Base-by-base conservation (phyloP, 306 rosid genomes). In the Rosa lucieae region DNA sequence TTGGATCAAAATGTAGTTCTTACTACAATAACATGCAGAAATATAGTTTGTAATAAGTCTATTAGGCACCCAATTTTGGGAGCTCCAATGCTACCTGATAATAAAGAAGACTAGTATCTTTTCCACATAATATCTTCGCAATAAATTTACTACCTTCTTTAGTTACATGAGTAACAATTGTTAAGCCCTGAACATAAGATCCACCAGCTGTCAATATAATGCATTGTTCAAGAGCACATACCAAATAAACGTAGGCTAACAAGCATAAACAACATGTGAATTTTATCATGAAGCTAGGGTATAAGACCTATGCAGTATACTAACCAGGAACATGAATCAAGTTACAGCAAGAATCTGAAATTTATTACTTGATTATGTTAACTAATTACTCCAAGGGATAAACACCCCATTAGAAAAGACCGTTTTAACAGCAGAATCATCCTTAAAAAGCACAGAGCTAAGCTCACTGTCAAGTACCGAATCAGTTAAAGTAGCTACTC, bases 71-170 rank as follows among this genome's bases (percentile, higher is more conserved):
- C 71, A 65, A 80, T 65, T 66, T 59, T 56, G 61, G 42, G 21
- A 70, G 49, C 55, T 47, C 63, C 26, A 72, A 26, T 80, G 51
- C 55, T 87, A 95, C 99, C 99, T 95, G 98, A 71, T 94, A 89
- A 83, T 95, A 95, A 47, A 95, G 78, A 87, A 92, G 99, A 84
- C 99, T 90, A 10, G 98, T 92, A 79, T 95, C 98, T 75, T 95
- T 95, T 73, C 99, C 98, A 79, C 98, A 90, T 66, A 95, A 95
- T 87, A 95, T 95, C 88, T 95, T 95, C 42, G 98, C 99, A 75
- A 92, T 91, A 89, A 95, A 92, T 78, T 85, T 91, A 73, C 99
- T 96, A 66, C 99, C 99, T 88, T 91, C 98, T 87, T 93, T 89
- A 56, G 92, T 96, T 68, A 92, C 84, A 79, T 94, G 97, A 51